Conservation (phyloP, 768 basidiomycete species). For the Mycena pura region DNA sequence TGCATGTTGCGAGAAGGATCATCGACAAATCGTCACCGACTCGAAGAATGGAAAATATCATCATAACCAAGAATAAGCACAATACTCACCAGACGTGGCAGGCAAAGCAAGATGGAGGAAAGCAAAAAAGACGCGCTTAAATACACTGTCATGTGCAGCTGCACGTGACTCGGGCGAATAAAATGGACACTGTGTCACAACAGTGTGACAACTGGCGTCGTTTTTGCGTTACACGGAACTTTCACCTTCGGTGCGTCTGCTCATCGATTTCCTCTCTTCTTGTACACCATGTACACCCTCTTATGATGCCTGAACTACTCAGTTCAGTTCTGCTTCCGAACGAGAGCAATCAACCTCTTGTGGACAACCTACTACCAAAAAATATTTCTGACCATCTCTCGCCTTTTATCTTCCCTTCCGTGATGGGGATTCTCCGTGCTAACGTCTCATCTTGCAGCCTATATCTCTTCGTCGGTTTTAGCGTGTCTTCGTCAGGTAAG, state of each 20-base stretch:
- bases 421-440: constrained; percentile 18
- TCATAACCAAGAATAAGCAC: constrained; percentile 7
- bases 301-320: constrained; percentile 60
- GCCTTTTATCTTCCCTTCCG: not conserved
- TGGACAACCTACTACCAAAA: constrained; percentile 73
- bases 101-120: not conserved
- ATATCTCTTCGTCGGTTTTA: not conserved
- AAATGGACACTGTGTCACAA: no score
- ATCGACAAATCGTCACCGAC: constrained; percentile 71
- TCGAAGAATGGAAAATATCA: constrained; percentile 50
- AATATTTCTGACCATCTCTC: constrained; percentile 54
- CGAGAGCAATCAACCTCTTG: constrained; percentile 71
- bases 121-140: not conserved
- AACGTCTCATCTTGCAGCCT: constrained; percentile 22
- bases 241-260: constrained; percentile 2
- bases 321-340: constrained; percentile 92
- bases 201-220: no score
- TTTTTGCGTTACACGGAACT: no score
- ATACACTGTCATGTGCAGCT: not conserved
- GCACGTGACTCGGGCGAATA: no score
- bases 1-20: constrained; percentile 86
- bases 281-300: constrained; percentile 16
- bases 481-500: not conserved
- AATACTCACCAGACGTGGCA: constrained; percentile 6
- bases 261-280: constrained; percentile 5